Evolutionary conservation across 2,329 filamentous ascomycete species (phyloP).

Genomic region (Phialemonium atrogriseum): DNA sequence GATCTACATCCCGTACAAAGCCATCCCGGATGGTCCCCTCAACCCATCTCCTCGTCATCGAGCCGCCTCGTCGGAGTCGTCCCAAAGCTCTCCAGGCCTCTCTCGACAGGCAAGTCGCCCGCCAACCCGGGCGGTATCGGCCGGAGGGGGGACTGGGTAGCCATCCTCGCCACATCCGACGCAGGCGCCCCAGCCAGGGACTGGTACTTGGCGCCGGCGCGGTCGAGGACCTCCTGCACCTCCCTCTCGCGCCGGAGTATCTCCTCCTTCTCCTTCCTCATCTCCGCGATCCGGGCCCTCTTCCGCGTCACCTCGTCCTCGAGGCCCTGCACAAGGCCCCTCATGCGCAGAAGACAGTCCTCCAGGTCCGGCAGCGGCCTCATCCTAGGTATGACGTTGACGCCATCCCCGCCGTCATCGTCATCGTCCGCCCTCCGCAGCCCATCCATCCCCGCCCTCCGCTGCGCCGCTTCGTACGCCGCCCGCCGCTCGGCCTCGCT

Average conservation of each 20-base stretch:
- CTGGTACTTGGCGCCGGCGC: constrained; percentile 62
- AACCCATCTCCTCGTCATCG: constrained; percentile 17
- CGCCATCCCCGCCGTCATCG: constrained; percentile 23
- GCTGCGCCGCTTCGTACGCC: constrained; percentile 83
- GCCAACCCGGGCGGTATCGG: constrained; percentile 15
- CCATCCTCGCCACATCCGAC: constrained; percentile 11
- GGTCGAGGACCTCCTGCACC: constrained; percentile 71
- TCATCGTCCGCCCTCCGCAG: constrained; percentile 40
- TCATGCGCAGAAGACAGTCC: constrained; percentile 57
- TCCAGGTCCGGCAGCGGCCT: constrained; percentile 68
- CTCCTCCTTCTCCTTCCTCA: constrained; percentile 60
- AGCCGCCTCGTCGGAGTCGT: constrained; percentile 29
- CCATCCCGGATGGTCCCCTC: too few species aligned
- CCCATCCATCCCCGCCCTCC: constrained; percentile 76
- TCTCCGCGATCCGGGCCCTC: constrained; percentile 53
- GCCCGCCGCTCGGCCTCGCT: constrained; percentile 62
- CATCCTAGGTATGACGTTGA: constrained; percentile 53
- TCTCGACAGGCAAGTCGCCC: constrained; percentile 21
- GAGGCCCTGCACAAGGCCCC: constrained; percentile 53
- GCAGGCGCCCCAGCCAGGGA: constrained; percentile 26
- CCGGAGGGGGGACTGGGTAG: constrained; percentile 20
- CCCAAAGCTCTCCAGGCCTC: constrained; percentile 39
- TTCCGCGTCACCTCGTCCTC: constrained; percentile 54
- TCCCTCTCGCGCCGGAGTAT: constrained; percentile 64
- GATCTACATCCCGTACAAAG: too few species aligned